A percentile compares a stretch with the other conserved stretches of the same genome.
Conservation (phyloP, 2,329 filamentous ascomycete species). For the Claviceps sp. region DNA sequence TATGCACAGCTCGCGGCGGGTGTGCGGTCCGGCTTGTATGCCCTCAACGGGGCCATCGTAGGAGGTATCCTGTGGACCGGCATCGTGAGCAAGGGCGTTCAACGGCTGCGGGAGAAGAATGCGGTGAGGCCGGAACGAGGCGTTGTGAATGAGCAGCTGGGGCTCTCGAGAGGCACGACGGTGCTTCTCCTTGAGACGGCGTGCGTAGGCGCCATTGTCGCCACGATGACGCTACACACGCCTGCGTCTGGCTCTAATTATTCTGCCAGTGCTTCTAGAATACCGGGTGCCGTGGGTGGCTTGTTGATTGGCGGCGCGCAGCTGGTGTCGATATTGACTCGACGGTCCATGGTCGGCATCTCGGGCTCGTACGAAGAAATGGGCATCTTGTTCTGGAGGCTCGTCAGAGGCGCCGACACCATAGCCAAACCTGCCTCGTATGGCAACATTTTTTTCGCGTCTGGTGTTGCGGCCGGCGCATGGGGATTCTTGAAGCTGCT, state of each 20-base stretch:
- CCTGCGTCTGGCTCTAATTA: slow-evolving; percentile 15
- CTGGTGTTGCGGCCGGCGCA: slow-evolving; percentile 36
- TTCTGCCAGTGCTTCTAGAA: slow-evolving; percentile 14
- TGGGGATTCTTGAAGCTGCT: slow-evolving; percentile 21
- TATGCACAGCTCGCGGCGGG: slow-evolving; percentile 45
- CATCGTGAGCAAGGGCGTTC: slow-evolving; percentile 24
- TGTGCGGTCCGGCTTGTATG: slow-evolving; percentile 35
- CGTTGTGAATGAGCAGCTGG: slow-evolving; percentile 27
- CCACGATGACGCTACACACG: slow-evolving; percentile 20
- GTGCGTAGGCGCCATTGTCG: slow-evolving; percentile 27
- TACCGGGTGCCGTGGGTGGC: slow-evolving; percentile 40
- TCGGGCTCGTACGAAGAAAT: slow-evolving; percentile 49
- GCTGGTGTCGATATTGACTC: slow-evolving; percentile 38
- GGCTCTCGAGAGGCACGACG: slow-evolving; percentile 22
- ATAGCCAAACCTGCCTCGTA: slow-evolving; percentile 20
- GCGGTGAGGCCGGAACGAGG: slow-evolving; percentile 15
- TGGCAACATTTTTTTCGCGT: slow-evolving; percentile 36
- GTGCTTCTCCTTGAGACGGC: slow-evolving; percentile 30
- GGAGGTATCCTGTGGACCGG: slow-evolving; percentile 42
- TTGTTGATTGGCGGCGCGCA: slow-evolving; percentile 46
- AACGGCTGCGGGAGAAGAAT: slow-evolving; percentile 13
- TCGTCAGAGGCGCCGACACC: slow-evolving; percentile 17
- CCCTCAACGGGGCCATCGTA: slow-evolving; percentile 38
- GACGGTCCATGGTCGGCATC: slow-evolving; percentile 43
- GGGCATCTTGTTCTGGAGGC: slow-evolving; percentile 39